Base-by-base conservation (phyloP, 2,329 filamentous ascomycete genomes). In the Cadophora sp. region DNA sequence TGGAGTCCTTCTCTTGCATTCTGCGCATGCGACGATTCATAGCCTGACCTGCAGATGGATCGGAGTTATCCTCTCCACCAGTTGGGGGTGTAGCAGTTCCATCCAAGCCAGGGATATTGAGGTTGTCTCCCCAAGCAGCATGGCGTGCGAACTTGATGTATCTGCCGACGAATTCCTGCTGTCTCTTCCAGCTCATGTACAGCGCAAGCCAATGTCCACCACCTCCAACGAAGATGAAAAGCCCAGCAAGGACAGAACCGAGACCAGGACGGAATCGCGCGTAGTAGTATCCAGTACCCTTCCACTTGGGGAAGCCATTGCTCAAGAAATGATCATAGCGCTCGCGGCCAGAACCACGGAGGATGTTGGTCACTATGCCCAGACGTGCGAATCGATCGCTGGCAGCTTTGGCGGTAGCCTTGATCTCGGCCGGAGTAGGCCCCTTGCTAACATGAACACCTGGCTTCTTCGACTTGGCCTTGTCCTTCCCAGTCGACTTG, bases 251-350 rank as follows among this genome's bases (percentile, higher is more conserved):
- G 55, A 97, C 96, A 16, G 92, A 92, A 67, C 93, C 93, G 53
- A 98, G 83, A 9, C 96, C 96, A 1, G 96, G 96, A 22, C 96
- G 88, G 85, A 95, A 97, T 66, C 96, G 90, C 75, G 89, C 89
- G 83, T 99, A 99, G 85, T 98, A 99, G 86, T 99, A 99, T 70
- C 96, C 95, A 53, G 95, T 97, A 66, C 96, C 96, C 82, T 95
- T 94, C 96, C 96, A 99, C 65, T 88, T 88, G 39, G 96, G 96
- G 83, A 99, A 99, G 69, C 96, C 96, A 80, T 98, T 94, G 78
- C 83, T 82, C 68, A 98, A 81, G 83, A 98, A 99, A 80, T 97
- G 91, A 79, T 99, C 95, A 80, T 99, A 99, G 70, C 96, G 91
- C 73, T 93, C 91, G 70, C 96, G 88, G 64, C 87, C 87, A 3